phyloP scores from a whole-genome alignment of 2,329 filamentous ascomycete genomes.

The Colletotrichum incanum region DNA sequence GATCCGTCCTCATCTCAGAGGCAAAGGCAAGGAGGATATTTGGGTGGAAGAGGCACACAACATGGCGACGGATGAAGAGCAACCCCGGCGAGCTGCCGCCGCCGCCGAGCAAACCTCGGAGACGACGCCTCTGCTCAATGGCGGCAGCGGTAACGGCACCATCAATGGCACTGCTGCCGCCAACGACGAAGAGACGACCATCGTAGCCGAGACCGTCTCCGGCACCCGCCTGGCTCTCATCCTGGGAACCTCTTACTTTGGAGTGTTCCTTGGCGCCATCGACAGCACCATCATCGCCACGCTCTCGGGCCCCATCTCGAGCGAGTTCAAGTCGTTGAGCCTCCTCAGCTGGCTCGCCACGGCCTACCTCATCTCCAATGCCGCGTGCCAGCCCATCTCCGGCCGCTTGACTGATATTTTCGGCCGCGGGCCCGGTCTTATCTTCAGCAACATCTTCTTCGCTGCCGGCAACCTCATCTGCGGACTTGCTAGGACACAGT shows the following conservation, averaged over 20 bases:
- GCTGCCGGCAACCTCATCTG: slow-evolving; percentile 86
- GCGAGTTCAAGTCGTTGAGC: slow-evolving; percentile 84
- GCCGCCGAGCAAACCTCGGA: slow-evolving; percentile 30
- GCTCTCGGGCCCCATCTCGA: slow-evolving; percentile 85
- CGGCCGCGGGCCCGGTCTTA: slow-evolving; percentile 81
- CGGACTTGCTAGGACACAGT: slow-evolving; percentile 77
- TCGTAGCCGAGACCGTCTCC: slow-evolving; percentile 66
- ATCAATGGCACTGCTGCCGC: slow-evolving; percentile 17
- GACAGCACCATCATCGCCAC: slow-evolving; percentile 91
- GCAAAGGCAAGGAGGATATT: neutral
- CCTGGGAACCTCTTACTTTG: slow-evolving; percentile 69
- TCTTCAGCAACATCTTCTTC: slow-evolving; percentile 87
- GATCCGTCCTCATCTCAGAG: neutral
- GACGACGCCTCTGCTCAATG: slow-evolving; percentile 41
- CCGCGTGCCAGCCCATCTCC: slow-evolving; percentile 87
- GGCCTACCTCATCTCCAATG: slow-evolving; percentile 90
- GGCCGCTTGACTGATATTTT: slow-evolving; percentile 93
- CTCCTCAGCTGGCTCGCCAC: slow-evolving; percentile 91
- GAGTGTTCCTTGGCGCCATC: slow-evolving; percentile 75
- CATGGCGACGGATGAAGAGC: slow-evolving; percentile 38
- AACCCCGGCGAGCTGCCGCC: slow-evolving; percentile 15
- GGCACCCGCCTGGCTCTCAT: slow-evolving; percentile 67
- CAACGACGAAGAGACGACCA: slow-evolving; percentile 61
- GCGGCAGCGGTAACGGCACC: slow-evolving; percentile 15
- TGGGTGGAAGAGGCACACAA: neutral